Base-by-base conservation (phyloP, 768 basidiomycete species). In the Lentinula sp. region DNA sequence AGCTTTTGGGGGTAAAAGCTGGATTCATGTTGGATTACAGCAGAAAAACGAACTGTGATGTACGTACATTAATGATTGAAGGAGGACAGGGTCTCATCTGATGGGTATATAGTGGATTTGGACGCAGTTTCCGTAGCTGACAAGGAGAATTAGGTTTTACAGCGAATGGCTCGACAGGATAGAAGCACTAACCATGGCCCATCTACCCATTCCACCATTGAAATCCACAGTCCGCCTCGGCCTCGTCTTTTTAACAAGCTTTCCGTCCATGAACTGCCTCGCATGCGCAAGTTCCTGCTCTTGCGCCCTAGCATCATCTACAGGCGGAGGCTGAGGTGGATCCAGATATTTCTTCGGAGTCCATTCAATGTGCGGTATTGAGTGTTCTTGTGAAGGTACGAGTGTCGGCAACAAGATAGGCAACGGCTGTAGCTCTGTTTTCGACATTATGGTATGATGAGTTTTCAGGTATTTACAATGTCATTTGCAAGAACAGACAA, bases 171-270 rank as follows among this genome's bases (percentile, higher is more conserved):
- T 7, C 3, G 8, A 23, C 9, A 36, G n/a, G 18, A 20, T 16
- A 32, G 66, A 33, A 49, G 28, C 13, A 37, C 36, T 9, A 76
- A 97, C 95, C 76, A 93, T 71, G 59, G 81, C 74, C 94, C 92
- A 97, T 64, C 94, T 81, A 15, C 89, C 91, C 74, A 96, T 80
- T 1, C 87, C 87, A 33, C 94, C 95, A 66, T 90, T 89, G 67
- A 95, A 98, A 74, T 98, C 97, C 12, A 98, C 95, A 18, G 97
- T 98, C 75, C 94, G 77, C 59, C 95, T 77, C 20, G 97, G 95
- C 63, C 94, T 83, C 51, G 91, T 95, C 79, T 94, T 95, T 81
- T 93, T 96, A 64, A 90, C 81, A 16, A 85, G 76, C 71, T 90
- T 91, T 3, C 92, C 91, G 67, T 93, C 93, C 63, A 90, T 77